Evolutionary conservation across 441 rosid genomes (phyloP).

Genomic region (Syzygium malaccense): DNA sequence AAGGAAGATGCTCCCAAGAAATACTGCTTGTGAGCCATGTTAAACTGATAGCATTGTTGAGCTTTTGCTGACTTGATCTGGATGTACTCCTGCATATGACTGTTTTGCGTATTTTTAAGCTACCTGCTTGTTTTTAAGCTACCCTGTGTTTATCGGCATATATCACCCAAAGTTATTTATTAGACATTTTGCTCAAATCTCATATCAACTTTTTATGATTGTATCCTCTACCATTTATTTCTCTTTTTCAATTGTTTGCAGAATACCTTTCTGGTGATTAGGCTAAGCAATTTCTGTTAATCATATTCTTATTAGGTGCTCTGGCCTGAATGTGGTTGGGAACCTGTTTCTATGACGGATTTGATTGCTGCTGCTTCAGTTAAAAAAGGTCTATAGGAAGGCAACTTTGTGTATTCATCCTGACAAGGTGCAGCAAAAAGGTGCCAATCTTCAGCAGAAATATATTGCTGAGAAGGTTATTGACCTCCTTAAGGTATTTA

Average conservation of each 20-base stretch:
- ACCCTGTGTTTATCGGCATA: background rate
- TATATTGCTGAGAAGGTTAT: conserved; percentile 13
- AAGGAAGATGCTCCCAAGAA: background rate
- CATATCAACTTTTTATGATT: background rate
- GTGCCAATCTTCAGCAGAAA: conserved; percentile 13
- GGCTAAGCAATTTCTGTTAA: background rate
- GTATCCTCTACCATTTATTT: background rate
- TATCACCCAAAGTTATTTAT: background rate
- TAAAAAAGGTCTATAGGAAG: conserved; percentile 9
- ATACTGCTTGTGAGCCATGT: background rate
- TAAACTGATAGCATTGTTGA: background rate
- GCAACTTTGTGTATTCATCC: conserved; percentile 13
- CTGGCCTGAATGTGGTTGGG: conserved; percentile 18
- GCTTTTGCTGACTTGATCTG: background rate
- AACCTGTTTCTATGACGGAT: conserved; percentile 11
- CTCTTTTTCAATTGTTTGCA: background rate
- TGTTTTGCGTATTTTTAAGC: background rate
- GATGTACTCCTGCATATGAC: background rate
- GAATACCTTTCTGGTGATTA: background rate
- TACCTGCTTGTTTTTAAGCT: background rate
- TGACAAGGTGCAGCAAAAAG: conserved; percentile 18
- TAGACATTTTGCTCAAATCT: background rate
- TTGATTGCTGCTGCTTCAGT: conserved; percentile 6
- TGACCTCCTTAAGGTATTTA: conserved; percentile 13
- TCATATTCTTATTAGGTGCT: conserved; percentile 6